Conservation (phyloP, 2,329 filamentous ascomycete species). For the Cladophialophora yegresii region DNA sequence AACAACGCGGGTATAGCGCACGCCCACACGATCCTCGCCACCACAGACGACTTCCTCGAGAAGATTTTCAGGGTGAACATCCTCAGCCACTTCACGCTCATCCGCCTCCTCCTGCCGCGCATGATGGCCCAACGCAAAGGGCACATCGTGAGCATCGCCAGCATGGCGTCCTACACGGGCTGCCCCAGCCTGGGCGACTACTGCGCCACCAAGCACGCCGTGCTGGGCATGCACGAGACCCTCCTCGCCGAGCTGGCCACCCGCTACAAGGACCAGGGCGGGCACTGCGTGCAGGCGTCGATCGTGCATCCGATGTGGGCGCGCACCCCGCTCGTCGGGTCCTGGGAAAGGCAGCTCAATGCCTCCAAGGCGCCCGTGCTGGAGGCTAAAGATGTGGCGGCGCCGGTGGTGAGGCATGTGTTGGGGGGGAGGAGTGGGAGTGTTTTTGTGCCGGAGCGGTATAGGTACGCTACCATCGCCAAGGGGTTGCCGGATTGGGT, state of each 20-base stretch:
- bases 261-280: conserved; percentile 49
- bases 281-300: conserved; percentile 27
- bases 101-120: conserved; percentile 65
- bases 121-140: conserved; percentile 68
- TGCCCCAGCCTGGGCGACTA: conserved; percentile 69
- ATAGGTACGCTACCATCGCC: conserved; percentile 39
- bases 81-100: conserved; percentile 66
- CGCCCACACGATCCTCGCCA: conserved; percentile 63
- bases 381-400: conserved; percentile 56
- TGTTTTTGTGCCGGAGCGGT: conserved; percentile 31
- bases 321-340: conserved; percentile 25
- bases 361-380: conserved; percentile 50
- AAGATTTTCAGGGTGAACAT: conserved; percentile 73
- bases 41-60: conserved; percentile 60
- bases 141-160: conserved; percentile 70
- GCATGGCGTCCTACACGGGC: conserved; percentile 61
- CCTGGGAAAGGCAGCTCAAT: conserved; percentile 59
- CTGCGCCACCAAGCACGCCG: conserved; percentile 65
- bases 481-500: conserved; percentile 65
- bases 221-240: conserved; percentile 67
- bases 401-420: conserved; percentile 63
- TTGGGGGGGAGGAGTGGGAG: conserved; percentile 48
- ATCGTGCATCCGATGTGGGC: conserved; percentile 34
- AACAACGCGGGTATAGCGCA: conserved; percentile 67
- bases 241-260: conserved; percentile 60